phyloP scores from a whole-genome alignment of 2,329 filamentous ascomycete genomes.

The Apiospora malaysiana region DNA sequence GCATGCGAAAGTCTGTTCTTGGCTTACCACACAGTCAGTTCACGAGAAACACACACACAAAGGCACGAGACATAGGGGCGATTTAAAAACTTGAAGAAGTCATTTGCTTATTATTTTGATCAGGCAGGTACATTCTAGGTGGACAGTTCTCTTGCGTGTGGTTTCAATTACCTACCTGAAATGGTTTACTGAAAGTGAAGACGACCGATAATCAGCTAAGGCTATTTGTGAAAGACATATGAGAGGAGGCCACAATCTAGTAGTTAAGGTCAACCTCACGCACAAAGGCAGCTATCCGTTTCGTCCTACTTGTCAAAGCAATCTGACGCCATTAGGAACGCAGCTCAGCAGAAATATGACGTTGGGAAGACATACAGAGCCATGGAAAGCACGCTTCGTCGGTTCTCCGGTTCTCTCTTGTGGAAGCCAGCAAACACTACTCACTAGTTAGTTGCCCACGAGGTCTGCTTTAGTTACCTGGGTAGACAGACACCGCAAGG shows the following conservation, averaged over 20 bases:
- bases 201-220: not conserved
- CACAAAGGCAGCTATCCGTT: slow-evolving; percentile 3
- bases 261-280: not conserved
- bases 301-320: not conserved
- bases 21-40: not conserved
- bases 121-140: not conserved
- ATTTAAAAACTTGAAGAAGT: not conserved
- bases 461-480: not conserved
- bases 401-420: not conserved
- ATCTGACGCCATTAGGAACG: slow-evolving; percentile 1
- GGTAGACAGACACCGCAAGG: not conserved
- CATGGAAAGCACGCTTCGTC: not conserved
- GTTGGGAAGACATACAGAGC: not conserved
- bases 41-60: not conserved
- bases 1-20: not conserved
- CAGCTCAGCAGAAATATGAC: not conserved
- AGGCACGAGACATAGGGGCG: not conserved
- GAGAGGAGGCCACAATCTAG: too few relatives aligned
- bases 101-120: not conserved
- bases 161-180: not conserved
- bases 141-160: not conserved
- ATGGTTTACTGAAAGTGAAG: not conserved
- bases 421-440: not conserved
- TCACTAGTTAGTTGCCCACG: not conserved
- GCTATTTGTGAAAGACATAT: not conserved